A percentile compares a stretch with the other conserved stretches of the same genome.
These are phyloP conservation scores for Trametes cinnabarina DNA, from an alignment of 768 basidiomycete species.

Conservation along the genomic window DNA sequence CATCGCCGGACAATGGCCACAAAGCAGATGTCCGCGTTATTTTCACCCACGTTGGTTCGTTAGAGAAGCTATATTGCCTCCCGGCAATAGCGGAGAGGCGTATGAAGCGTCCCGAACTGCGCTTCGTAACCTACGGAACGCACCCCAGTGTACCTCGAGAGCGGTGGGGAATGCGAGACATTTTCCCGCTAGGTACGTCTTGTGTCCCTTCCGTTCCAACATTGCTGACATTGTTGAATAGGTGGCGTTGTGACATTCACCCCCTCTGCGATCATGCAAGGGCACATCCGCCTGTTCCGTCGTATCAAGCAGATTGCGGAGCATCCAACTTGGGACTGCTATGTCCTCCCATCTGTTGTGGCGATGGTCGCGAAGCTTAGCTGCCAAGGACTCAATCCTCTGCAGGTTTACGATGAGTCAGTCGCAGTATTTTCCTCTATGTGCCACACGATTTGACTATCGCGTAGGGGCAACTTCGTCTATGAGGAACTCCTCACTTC, in stretches of 20 bases:
- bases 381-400: conserved; percentile 39
- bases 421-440: conserved; percentile 2
- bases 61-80: conserved; percentile 48
- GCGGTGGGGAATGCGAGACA: conserved; percentile 61
- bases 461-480: conserved; percentile 40
- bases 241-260: conserved; percentile 77
- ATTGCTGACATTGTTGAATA: conserved; percentile 27
- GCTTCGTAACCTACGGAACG: conserved; percentile 69
- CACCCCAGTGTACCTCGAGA: conserved; percentile 49
- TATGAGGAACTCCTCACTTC: conserved; percentile 42
- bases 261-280: conserved; percentile 53
- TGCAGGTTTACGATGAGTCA: conserved; percentile 41
- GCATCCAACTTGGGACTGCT: conserved; percentile 70
- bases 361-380: conserved; percentile 49
- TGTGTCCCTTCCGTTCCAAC: neutral
- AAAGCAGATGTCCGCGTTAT: conserved; percentile 46
- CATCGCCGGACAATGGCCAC: conserved; percentile 38
- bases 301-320: conserved; percentile 50
- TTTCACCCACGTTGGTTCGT: conserved; percentile 65
- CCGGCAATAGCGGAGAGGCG: conserved; percentile 49
- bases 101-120: conserved; percentile 42
- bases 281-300: conserved; percentile 47
- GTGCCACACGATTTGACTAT: neutral
- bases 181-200: conserved; percentile 64
- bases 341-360: conserved; percentile 62